Percentiles rank a stretch among this genome's conserved stretches.
Conservation (phyloP, 1,284 basidiomycete species). For the Athelia sp. region DNA sequence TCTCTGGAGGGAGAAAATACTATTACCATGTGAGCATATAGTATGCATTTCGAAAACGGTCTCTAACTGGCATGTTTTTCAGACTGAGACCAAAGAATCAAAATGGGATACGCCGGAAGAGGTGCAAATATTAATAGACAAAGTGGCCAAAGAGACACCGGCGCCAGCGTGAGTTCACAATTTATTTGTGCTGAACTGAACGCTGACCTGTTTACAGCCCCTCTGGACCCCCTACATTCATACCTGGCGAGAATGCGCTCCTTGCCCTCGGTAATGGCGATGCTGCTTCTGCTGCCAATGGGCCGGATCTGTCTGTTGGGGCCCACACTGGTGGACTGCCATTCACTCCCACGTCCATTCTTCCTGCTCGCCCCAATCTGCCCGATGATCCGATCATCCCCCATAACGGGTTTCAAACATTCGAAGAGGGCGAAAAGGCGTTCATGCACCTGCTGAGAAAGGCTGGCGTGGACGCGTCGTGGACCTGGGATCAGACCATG, state of each 20-base stretch:
- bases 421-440: constrained; percentile 90
- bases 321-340: constrained; percentile 51
- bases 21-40: constrained; percentile 76
- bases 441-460: constrained; percentile 87
- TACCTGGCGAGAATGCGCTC: constrained; percentile 1
- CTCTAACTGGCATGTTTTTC: background rate
- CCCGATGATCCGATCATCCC: constrained; percentile 84
- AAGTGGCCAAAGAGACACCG: constrained; percentile 69
- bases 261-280: constrained; percentile 31
- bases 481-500: constrained; percentile 99
- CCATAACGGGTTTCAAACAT: constrained; percentile 80
- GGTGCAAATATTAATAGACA: constrained; percentile 73
- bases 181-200: constrained; percentile 20
- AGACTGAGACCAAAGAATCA: constrained; percentile 84
- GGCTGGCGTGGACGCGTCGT: constrained; percentile 84
- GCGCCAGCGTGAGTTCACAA: constrained; percentile 6
- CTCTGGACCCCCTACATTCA: background rate
- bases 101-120: constrained; percentile 97
- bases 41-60: background rate
- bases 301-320: constrained; percentile 42
- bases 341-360: constrained; percentile 49
- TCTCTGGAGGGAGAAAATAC: constrained; percentile 85
- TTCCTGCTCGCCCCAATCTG: constrained; percentile 72
- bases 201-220: background rate
- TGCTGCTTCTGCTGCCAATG: constrained; percentile 42